A percentile compares a stretch with the other conserved stretches of the same genome.
Conservation (phyloP, 257 asterid species). For the Perilla frutescens region DNA sequence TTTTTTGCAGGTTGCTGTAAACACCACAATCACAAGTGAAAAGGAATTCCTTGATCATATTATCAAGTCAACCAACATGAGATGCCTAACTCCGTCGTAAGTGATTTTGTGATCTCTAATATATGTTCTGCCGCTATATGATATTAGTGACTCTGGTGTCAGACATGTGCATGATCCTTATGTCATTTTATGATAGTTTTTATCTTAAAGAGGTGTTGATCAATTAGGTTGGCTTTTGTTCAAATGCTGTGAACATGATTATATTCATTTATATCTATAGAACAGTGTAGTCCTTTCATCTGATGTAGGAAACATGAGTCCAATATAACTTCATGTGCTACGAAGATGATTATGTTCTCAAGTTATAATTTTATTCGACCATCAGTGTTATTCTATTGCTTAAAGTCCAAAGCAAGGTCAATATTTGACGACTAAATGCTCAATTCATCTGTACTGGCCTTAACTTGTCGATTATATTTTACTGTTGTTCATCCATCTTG, state of each 20-base stretch:
- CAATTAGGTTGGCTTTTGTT: neutral
- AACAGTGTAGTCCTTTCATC: slow-evolving; percentile 8
- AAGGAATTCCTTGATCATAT: slow-evolving; percentile 96
- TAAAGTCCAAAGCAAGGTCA: slow-evolving; percentile 5
- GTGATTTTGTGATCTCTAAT: slow-evolving; percentile 38
- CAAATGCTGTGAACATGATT: neutral
- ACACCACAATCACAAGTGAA: slow-evolving; percentile 83
- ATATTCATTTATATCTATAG: neutral
- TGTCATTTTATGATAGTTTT: neutral
- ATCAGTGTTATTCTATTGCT: neutral
- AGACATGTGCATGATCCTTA: neutral
- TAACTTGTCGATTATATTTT: neutral
- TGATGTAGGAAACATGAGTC: neutral
- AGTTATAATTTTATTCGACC: neutral
- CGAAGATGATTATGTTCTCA: neutral
- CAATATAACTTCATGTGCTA: slow-evolving; percentile 5
- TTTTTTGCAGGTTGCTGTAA: slow-evolving; percentile 87
- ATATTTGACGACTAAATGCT: slow-evolving; percentile 3
- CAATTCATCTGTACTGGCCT: neutral
- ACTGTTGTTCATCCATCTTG: neutral
- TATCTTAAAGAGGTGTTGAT: neutral
- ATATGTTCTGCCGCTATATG: neutral
- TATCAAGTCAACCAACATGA: slow-evolving; percentile 96
- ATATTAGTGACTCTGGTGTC: neutral
- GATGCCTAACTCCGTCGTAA: slow-evolving; percentile 89